Percentiles rank a stretch among this genome's conserved stretches.
phyloP scores from a whole-genome alignment of 257 asterid genomes.

The Fraxinus americana region DNA sequence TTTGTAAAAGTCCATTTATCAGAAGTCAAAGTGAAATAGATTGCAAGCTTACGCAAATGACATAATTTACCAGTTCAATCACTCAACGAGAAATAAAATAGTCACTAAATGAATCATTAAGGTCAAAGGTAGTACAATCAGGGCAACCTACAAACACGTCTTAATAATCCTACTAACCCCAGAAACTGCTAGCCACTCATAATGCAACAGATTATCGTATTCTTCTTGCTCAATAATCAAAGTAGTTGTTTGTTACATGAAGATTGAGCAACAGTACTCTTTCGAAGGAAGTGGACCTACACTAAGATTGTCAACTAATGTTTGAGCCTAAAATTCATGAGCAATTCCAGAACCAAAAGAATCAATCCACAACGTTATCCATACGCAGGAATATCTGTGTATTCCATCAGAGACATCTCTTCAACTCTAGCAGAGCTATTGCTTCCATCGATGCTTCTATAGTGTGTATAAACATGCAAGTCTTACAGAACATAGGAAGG shows the following conservation, averaged over 20 bases:
- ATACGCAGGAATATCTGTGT: neutral
- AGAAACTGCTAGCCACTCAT: neutral
- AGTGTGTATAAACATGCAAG: neutral
- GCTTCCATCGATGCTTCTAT: neutral
- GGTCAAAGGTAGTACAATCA: neutral
- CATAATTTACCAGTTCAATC: too few species aligned
- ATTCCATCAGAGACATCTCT: neutral
- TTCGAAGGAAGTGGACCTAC: neutral
- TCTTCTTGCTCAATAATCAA: neutral
- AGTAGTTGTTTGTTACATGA: neutral
- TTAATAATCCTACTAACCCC: neutral
- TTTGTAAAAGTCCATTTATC: too few species aligned
- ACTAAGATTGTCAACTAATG: neutral
- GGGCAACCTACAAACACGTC: neutral
- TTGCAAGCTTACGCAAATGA: too few species aligned
- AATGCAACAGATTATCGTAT: neutral
- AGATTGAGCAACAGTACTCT: neutral
- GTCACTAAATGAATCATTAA: neutral
- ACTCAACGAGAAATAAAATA: too few species aligned
- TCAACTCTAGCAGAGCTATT: neutral
- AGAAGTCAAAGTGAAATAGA: too few species aligned
- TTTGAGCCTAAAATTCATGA: neutral
- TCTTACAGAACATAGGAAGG: constrained; percentile 1
- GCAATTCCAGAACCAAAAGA: neutral
- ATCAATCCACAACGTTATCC: neutral